Evolutionary conservation across 140 eudicot species (phyloP).

Genomic region (Senecio squalidus): DNA sequence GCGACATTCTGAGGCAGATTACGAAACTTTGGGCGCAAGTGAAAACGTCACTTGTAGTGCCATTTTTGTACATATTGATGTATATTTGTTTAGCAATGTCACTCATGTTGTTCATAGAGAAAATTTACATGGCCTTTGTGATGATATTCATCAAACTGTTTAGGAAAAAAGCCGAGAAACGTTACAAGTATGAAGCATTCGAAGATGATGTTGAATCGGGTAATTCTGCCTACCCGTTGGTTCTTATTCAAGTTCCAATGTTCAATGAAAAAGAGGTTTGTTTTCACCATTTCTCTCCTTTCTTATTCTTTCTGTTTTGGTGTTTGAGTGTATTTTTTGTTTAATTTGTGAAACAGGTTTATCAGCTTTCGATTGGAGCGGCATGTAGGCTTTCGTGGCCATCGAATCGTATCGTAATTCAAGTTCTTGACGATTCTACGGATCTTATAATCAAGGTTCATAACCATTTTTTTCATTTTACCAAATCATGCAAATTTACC

Average conservation of each 20-base stretch:
- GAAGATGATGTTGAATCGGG: constrained; percentile 25
- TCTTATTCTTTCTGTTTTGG: not conserved
- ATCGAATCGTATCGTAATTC: not conserved
- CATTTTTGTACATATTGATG: constrained; percentile 9
- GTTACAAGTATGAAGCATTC: constrained; percentile 29
- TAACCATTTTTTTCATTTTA: not conserved
- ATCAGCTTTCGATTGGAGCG: not conserved
- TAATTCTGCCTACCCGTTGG: constrained; percentile 21
- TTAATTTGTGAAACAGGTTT: not conserved
- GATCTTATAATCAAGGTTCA: not conserved
- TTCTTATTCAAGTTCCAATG: constrained; percentile 16
- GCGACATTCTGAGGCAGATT: not conserved
- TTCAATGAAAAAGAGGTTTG: constrained; percentile 24
- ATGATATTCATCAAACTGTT: constrained; percentile 16
- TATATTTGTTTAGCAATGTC: constrained; percentile 16
- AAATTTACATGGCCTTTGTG: constrained; percentile 25
- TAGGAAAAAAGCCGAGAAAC: constrained; percentile 17
- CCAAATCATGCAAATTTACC: not conserved
- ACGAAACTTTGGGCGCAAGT: not conserved
- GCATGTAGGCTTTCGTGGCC: not conserved
- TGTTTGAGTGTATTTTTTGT: not conserved
- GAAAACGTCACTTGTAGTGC: constrained; percentile 10
- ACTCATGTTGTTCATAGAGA: constrained; percentile 25
- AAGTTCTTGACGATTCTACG: not conserved
- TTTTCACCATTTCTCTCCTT: not conserved